Percentiles rank a stretch among this genome's conserved stretches.
These are phyloP conservation scores for Ceratobasidium sp. DNA, from an alignment of 1,284 basidiomycete genomes.

Conservation along the genomic window DNA sequence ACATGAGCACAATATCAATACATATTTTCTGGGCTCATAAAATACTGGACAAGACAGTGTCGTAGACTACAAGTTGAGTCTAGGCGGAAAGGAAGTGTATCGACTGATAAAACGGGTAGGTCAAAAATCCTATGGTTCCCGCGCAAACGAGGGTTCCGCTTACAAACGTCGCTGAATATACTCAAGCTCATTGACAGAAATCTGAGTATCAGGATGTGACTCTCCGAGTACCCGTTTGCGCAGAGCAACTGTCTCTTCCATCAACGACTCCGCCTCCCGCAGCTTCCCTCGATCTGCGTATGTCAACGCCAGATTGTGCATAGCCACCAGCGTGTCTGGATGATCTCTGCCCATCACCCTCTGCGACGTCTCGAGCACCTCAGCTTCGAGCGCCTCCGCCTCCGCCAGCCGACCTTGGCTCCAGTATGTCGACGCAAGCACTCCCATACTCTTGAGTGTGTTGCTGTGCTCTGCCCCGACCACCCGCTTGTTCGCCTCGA, in stretches of 20 bases:
- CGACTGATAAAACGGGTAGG: too few relatives aligned
- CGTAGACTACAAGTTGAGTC: too few relatives aligned
- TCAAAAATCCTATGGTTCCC: too few relatives aligned
- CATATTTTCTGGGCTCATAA: too few relatives aligned
- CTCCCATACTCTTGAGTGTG: neutral
- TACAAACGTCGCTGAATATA: too few relatives aligned
- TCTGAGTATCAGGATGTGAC: too few relatives aligned
- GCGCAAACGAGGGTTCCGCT: too few relatives aligned
- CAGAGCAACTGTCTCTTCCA: neutral
- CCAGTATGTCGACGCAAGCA: neutral
- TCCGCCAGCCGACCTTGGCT: neutral
- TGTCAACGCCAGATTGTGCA: neutral
- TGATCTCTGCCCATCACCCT: neutral
- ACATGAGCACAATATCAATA: too few relatives aligned
- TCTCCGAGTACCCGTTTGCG: too few relatives aligned
- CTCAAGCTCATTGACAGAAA: too few relatives aligned
- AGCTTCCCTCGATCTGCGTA: neutral
- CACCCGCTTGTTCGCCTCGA: neutral
- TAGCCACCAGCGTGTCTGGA: neutral
- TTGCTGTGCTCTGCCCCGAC: neutral
- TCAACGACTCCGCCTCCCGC: neutral
- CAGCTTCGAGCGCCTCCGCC: slow-evolving; percentile 3
- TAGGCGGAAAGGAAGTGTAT: too few relatives aligned
- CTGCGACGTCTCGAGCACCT: neutral
- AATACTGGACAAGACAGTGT: too few relatives aligned